Percentiles rank a stretch among this genome's conserved stretches.
These are phyloP conservation scores for Zelonia costaricensis DNA, from an alignment of 208 protist genomes.

Conservation along the genomic window DNA sequence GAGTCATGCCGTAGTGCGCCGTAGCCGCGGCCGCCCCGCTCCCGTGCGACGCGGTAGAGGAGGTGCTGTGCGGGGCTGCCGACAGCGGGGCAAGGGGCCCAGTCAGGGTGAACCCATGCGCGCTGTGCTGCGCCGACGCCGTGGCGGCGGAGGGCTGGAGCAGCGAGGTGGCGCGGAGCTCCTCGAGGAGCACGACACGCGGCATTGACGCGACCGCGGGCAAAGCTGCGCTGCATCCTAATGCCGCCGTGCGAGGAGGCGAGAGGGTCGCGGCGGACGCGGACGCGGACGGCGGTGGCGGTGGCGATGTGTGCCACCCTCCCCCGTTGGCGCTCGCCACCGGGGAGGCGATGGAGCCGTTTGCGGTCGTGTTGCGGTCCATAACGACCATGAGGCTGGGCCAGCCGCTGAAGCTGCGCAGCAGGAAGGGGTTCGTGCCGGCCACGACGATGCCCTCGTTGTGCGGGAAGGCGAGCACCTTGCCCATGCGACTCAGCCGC, in stretches of 20 bases:
- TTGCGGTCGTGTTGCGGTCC: conserved; percentile 43
- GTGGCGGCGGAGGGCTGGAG: conserved; percentile 1
- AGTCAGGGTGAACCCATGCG: no score
- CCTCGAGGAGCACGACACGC: conserved; percentile 3
- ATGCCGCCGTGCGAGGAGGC: not conserved
- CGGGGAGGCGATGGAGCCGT: conserved; percentile 23
- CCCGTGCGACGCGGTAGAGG: conserved; percentile 1
- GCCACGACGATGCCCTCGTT: conserved; percentile 61
- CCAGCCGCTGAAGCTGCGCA: conserved; percentile 83
- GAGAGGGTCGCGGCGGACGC: not conserved
- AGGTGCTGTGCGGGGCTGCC: not conserved
- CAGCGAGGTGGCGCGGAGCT: conserved; percentile 4
- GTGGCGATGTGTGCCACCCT: not conserved
- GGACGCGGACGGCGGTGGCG: not conserved
- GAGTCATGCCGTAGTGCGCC: not conserved
- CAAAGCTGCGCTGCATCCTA: no score
- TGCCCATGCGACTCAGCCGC: conserved; percentile 65
- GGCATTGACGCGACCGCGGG: no score
- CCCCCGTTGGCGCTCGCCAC: not conserved
- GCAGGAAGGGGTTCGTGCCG: conserved; percentile 81
- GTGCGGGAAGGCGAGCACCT: conserved; percentile 58
- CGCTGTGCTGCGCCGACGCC: not conserved
- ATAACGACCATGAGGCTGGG: conserved; percentile 62
- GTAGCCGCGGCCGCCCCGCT: not conserved
- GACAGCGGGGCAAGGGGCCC: not conserved